These are phyloP conservation scores for Knufia petricola DNA, from an alignment of 2,329 filamentous ascomycete genomes.

Conservation along the genomic window DNA sequence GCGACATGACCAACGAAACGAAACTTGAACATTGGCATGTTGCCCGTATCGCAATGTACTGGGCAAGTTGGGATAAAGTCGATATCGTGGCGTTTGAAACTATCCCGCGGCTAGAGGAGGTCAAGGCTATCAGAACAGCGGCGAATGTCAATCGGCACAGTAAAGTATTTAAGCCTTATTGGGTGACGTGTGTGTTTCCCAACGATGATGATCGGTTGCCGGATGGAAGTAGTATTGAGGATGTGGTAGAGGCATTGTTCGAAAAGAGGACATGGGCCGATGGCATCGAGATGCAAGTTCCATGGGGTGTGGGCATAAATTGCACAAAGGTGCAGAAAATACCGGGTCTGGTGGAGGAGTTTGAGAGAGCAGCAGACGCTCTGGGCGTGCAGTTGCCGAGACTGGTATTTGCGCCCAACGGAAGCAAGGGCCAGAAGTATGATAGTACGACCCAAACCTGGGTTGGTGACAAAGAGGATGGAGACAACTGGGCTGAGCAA, in stretches of 20 bases:
- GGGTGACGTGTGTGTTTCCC: conserved; percentile 57
- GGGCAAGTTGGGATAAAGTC: conserved; percentile 35
- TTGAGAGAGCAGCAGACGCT: conserved; percentile 28
- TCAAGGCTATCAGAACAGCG: conserved; percentile 46
- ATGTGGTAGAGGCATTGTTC: conserved; percentile 35
- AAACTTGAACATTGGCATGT: conserved; percentile 49
- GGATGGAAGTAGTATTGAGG: conserved; percentile 43
- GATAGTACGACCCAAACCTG: conserved; percentile 54
- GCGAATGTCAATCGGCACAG: conserved; percentile 22
- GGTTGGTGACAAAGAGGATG: conserved; percentile 30
- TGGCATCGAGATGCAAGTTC: conserved; percentile 23
- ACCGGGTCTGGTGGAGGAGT: conserved; percentile 21
- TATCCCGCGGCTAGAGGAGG: conserved; percentile 53
- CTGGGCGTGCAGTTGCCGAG: conserved; percentile 38
- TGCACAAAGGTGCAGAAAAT: conserved; percentile 42
- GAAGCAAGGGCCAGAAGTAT: conserved; percentile 59
- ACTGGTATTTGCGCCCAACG: conserved; percentile 59
- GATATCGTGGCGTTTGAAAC: conserved; percentile 57
- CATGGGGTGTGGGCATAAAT: conserved; percentile 59
- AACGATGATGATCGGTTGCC: conserved; percentile 45
- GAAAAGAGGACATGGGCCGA: conserved; percentile 12
- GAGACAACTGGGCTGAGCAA: conserved; percentile 26
- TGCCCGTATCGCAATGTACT: conserved; percentile 45
- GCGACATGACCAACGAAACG: conserved; percentile 34
- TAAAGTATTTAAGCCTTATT: conserved; percentile 37